Base-by-base conservation (phyloP, 2,329 filamentous ascomycete genomes). In the Orbilia brochopaga region DNA sequence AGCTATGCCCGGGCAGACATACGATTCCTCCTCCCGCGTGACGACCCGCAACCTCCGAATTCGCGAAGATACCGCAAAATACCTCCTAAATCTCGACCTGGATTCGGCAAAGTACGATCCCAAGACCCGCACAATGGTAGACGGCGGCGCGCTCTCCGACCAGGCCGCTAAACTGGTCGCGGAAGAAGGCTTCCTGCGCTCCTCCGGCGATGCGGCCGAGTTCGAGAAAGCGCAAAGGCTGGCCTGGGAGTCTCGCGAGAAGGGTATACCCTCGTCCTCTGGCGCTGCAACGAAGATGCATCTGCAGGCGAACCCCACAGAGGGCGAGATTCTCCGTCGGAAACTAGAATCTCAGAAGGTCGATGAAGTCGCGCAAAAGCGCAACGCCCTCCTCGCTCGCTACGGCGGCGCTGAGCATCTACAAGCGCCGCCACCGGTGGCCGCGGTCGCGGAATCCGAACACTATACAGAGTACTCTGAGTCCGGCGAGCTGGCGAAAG, bases 41-140 rank as follows among this genome's bases (percentile, higher is more conserved):
- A 90, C 91, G 5, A 96, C 94, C 0, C 86, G 92, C 67, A 95
- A 97, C 78, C 83, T 99, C 65, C 87, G 94, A 74, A 87, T 99
- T 79, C 86, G 94, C 79, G 94, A 99, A 81, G 94, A 99, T 79
- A 99, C 94, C 0, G 94, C 94, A 21, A 97, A 97, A 78, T 99
- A 99, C 78, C 83, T 99, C 1, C 83, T 97, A 7, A 97, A 97
- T 78, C 85, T 99, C 27, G 94, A 99, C 78, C 84, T 96, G 1
- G 94, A 99, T 77, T 97, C 92, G 0, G 94, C 95, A 1, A 95
- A 96, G 79, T 99, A 99, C 80, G 93, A 99, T 78, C 94, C 94
- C 0, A 99, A 99, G 79, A 97, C 92, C 11, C 86, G 94, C 76
- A 89, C 90, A 7, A 91, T 99, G 84, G 89, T 96, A 21, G 91